These are phyloP conservation scores for Erysimum cheiranthoides DNA, from an alignment of 345 rosid species.

Conservation along the genomic window DNA sequence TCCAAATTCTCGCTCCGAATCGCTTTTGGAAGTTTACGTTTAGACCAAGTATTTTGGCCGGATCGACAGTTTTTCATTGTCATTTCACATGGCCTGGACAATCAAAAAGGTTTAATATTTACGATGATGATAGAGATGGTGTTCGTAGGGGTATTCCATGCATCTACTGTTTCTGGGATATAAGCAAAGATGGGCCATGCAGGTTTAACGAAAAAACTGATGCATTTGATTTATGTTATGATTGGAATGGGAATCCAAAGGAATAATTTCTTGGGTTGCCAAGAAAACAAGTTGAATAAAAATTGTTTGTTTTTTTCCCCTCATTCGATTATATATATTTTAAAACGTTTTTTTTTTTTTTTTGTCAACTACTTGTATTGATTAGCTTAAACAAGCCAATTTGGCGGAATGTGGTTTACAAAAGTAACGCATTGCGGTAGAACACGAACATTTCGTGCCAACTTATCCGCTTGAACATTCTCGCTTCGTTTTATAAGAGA, in stretches of 20 bases:
- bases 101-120: conserved; percentile 33
- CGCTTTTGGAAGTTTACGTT: conserved; percentile 24
- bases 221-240: conserved; percentile 31
- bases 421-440: no score
- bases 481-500: no score
- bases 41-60: conserved; percentile 23
- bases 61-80: conserved; percentile 28
- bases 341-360: no score
- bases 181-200: conserved; percentile 35
- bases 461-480: no score
- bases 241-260: conserved; percentile 30
- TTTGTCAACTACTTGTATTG: no score
- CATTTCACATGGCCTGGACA: conserved; percentile 32
- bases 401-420: no score
- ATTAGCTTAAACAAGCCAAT: no score
- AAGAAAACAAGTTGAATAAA: not conserved
- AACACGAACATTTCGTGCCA: no score
- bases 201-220: not conserved
- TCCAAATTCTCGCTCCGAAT: conserved; percentile 13
- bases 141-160: conserved; percentile 24
- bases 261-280: not conserved
- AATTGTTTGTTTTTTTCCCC: not conserved
- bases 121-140: conserved; percentile 35
- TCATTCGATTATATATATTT: not conserved
- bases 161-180: conserved; percentile 38